Conservation (phyloP, 345 rosid species). For the Acer campestre region DNA sequence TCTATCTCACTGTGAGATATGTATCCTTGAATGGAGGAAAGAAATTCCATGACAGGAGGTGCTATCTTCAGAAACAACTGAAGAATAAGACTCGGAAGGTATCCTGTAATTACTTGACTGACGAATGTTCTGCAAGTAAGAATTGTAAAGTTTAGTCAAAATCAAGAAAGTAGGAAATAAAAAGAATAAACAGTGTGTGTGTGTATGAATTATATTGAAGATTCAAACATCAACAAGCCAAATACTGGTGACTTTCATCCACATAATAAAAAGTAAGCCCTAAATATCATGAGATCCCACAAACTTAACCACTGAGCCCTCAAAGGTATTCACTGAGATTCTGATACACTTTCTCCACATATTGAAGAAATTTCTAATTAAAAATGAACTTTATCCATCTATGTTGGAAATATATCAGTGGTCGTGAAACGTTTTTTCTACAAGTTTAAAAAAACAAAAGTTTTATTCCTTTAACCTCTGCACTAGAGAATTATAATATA, state of each 20-base stretch:
- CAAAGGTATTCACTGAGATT: neutral
- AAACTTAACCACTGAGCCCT: neutral
- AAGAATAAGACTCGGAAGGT: slow-evolving; percentile 94
- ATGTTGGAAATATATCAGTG: neutral
- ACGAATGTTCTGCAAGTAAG: slow-evolving; percentile 69
- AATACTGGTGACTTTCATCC: neutral
- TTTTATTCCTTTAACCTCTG: neutral
- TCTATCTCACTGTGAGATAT: slow-evolving; percentile 79
- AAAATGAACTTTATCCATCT: neutral
- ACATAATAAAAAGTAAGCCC: neutral
- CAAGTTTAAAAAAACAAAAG: neutral
- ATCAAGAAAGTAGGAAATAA: neutral
- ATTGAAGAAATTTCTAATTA: no score
- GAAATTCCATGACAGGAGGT: slow-evolving; percentile 92
- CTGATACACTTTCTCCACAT: neutral
- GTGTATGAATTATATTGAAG: slow-evolving; percentile 13
- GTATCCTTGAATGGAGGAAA: slow-evolving; percentile 91
- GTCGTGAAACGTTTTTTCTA: neutral
- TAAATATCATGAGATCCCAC: neutral
- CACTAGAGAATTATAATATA: neutral
- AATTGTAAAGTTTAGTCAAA: slow-evolving; percentile 19
- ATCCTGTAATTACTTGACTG: slow-evolving; percentile 81
- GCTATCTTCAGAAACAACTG: slow-evolving; percentile 72
- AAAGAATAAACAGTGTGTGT: neutral
- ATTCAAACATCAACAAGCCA: neutral